These are phyloP conservation scores for Chrysanthemum seticuspe DNA, from an alignment of 129 eudicot species.

Conservation along the genomic window DNA sequence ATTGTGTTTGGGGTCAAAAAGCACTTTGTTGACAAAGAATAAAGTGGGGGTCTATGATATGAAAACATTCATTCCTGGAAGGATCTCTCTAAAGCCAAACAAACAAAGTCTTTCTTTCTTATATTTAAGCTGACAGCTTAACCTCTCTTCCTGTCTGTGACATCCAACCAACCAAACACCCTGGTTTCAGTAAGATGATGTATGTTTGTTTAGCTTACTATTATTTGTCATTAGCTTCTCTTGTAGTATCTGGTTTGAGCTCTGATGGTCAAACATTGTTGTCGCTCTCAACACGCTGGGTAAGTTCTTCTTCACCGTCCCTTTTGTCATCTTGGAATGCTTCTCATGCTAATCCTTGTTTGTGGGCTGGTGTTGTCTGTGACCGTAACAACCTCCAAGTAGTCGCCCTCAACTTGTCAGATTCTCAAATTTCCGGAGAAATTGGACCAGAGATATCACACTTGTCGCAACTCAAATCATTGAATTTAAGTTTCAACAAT, in stretches of 20 bases:
- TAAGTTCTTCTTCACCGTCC: constrained; percentile 36
- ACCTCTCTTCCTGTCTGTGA: too few species aligned
- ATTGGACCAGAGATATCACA: constrained; percentile 64
- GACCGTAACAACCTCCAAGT: constrained; percentile 29
- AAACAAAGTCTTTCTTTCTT: too few species aligned
- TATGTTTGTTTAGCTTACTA: not conserved
- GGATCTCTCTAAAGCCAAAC: too few species aligned
- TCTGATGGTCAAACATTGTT: constrained; percentile 58
- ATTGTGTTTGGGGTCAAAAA: too few species aligned
- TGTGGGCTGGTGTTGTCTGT: constrained; percentile 75
- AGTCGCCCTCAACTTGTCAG: constrained; percentile 40
- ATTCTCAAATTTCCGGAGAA: constrained; percentile 46
- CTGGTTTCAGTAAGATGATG: too few species aligned
- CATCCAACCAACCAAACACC: too few species aligned
- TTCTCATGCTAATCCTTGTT: constrained; percentile 63
- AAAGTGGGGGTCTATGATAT: too few species aligned
- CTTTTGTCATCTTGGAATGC: constrained; percentile 58
- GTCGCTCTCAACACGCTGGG: constrained; percentile 64
- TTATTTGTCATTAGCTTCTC: not conserved
- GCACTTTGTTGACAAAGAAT: too few species aligned
- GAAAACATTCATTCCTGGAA: too few species aligned
- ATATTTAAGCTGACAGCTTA: too few species aligned
- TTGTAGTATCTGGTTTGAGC: constrained; percentile 38
- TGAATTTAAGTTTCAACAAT: constrained; percentile 48
- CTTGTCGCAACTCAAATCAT: constrained; percentile 33